Conservation (phyloP, 345 rosid species). For the Linum usitatissimum region DNA sequence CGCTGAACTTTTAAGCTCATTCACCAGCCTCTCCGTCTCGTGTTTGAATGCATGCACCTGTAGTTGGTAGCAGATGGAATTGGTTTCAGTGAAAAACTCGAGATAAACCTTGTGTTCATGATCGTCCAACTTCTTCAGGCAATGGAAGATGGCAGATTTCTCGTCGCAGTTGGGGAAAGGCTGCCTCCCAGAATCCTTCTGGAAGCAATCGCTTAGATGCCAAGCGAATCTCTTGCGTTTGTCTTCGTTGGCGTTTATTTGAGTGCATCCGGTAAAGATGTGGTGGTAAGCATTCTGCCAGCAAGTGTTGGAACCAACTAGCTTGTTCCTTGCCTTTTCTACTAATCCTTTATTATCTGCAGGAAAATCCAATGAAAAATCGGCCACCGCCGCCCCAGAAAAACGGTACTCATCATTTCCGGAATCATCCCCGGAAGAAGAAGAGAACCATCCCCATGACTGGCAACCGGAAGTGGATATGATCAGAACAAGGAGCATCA, state of each 20-base stretch:
- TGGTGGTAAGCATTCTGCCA: slow-evolving; percentile 59
- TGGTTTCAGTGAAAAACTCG: slow-evolving; percentile 58
- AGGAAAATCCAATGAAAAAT: slow-evolving; percentile 23
- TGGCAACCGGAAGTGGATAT: slow-evolving; percentile 22
- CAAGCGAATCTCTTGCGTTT: slow-evolving; percentile 71
- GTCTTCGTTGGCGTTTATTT: slow-evolving; percentile 52
- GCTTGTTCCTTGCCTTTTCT: slow-evolving; percentile 39
- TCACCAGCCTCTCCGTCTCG: slow-evolving; percentile 74
- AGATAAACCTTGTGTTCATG: slow-evolving; percentile 50
- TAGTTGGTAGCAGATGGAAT: slow-evolving; percentile 75
- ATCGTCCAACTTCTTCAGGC: slow-evolving; percentile 44
- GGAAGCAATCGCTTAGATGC: slow-evolving; percentile 72
- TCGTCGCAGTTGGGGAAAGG: slow-evolving; percentile 44
- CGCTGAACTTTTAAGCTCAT: slow-evolving; percentile 50
- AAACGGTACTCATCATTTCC: not conserved
- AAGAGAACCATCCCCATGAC: slow-evolving; percentile 51
- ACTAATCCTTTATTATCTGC: slow-evolving; percentile 37
- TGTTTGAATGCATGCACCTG: slow-evolving; percentile 59
- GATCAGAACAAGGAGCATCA: slow-evolving; percentile 20
- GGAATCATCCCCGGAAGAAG: slow-evolving; percentile 18
- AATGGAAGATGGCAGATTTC: slow-evolving; percentile 37
- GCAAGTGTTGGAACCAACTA: slow-evolving; percentile 43
- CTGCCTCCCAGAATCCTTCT: slow-evolving; percentile 47
- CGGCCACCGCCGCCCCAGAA: slow-evolving; percentile 19
- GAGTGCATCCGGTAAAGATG: slow-evolving; percentile 58